phyloP scores from a whole-genome alignment of 1,284 basidiomycete genomes.

The Ustilago hordei region DNA sequence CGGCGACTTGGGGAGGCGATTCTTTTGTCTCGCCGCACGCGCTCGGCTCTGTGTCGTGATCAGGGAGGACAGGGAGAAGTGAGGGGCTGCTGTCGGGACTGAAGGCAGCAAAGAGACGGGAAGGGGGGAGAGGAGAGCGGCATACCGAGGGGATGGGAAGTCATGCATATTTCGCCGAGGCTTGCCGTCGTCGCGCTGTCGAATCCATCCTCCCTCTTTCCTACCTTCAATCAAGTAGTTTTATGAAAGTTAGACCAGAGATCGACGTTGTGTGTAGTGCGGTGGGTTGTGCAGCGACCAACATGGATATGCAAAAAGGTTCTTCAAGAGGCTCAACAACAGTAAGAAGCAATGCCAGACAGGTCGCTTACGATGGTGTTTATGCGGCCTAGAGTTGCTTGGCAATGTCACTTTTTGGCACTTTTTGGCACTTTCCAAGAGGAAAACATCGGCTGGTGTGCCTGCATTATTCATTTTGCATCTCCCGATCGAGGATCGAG shows the following conservation, averaged over 20 bases:
- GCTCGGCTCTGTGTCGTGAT: not conserved
- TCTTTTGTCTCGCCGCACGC: not conserved
- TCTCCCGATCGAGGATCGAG: not conserved
- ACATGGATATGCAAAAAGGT: not conserved
- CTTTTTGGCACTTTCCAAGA: constrained; percentile 6
- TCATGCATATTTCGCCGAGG: constrained; percentile 41
- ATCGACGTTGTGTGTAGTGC: not conserved
- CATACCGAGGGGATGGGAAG: constrained; percentile 26
- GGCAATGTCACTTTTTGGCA: not conserved
- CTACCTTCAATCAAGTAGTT: not conserved
- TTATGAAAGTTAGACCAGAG: not conserved
- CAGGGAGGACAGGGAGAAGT: not conserved
- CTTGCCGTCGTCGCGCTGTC: constrained; percentile 6
- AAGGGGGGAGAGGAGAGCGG: not conserved
- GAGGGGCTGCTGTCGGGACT: not conserved
- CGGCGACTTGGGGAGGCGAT: constrained; percentile 34
- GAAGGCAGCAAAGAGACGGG: not conserved
- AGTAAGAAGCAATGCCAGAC: not conserved
- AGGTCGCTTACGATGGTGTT: not conserved
- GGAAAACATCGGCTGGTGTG: constrained; percentile 6
- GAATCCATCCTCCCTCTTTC: not conserved
- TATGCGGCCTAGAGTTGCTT: not conserved
- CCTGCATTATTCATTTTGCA: constrained; percentile 4
- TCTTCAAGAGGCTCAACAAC: not conserved
- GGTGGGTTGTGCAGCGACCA: not conserved